These are phyloP conservation scores for Phytopythium kandeliae DNA, from an alignment of 352 stramenopile genomes.

Conservation along the genomic window DNA sequence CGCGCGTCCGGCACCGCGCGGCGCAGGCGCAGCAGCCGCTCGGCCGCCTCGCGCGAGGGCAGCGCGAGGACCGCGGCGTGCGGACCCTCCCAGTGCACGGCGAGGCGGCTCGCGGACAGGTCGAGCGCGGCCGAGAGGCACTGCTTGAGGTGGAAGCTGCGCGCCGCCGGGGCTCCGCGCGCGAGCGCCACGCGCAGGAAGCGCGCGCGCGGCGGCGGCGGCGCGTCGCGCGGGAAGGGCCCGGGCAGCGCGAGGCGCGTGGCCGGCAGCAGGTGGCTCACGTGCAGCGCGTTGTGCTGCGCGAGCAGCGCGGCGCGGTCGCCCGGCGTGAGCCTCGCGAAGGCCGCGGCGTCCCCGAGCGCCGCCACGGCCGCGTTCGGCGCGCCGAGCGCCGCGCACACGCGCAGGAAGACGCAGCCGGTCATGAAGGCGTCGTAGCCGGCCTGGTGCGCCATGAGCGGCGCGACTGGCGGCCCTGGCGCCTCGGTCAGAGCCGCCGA, in stretches of 20 bases:
- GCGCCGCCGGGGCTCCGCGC: too few relatives aligned
- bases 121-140: slow-evolving; percentile 50
- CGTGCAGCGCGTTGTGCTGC: slow-evolving; percentile 34
- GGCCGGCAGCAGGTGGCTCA: slow-evolving; percentile 61
- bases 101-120: slow-evolving; percentile 27
- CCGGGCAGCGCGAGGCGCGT: slow-evolving; percentile 37
- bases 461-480: too few relatives aligned
- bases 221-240: slow-evolving; percentile 30
- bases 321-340: background rate
- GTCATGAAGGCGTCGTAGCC: slow-evolving; percentile 82
- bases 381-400: slow-evolving; percentile 50
- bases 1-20: slow-evolving; percentile 21
- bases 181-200: slow-evolving; percentile 55
- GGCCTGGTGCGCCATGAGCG: slow-evolving; percentile 61
- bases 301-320: slow-evolving; percentile 16
- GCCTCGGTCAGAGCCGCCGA: too few relatives aligned
- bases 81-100: slow-evolving; percentile 50
- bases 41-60: slow-evolving; percentile 24
- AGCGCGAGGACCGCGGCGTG: slow-evolving; percentile 47
- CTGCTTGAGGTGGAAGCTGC: slow-evolving; percentile 74
- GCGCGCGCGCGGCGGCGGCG: slow-evolving; percentile 39
- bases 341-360: slow-evolving; percentile 11
- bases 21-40: slow-evolving; percentile 33
- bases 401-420: slow-evolving; percentile 63
- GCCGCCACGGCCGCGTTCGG: slow-evolving; percentile 43